Conservation (phyloP, 2,329 filamentous ascomycete genomes). For the Lasiodiplodia theobromae region DNA sequence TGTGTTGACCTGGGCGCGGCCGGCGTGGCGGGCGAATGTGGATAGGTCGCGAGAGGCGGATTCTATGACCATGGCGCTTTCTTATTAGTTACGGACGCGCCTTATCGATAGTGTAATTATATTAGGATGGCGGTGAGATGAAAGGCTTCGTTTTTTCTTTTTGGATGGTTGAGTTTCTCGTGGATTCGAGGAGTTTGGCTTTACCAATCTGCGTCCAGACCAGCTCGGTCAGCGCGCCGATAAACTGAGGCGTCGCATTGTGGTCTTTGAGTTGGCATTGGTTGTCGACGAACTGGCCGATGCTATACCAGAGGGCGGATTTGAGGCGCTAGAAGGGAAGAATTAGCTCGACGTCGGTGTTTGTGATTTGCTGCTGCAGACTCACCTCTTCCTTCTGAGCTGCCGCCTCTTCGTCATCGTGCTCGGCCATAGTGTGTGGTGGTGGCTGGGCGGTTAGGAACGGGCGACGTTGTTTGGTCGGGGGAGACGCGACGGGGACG, state of each 20-base stretch:
- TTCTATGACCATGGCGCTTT: not conserved
- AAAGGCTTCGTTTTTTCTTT: not conserved
- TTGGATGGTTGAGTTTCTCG: constrained; percentile 20
- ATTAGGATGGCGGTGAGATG: not conserved
- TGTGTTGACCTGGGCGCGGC: constrained; percentile 78
- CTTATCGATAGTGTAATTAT: constrained; percentile 34
- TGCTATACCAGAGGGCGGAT: constrained; percentile 51
- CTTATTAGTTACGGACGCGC: not conserved
- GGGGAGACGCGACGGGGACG: constrained; percentile 25
- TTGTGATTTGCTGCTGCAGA: not conserved
- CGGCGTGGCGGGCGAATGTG: constrained; percentile 72
- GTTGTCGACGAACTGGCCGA: constrained; percentile 77
- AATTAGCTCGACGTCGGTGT: not conserved
- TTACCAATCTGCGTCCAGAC: constrained; percentile 86
- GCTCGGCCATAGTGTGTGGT: constrained; percentile 19
- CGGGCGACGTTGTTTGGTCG: constrained; percentile 2
- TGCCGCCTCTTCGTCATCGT: constrained; percentile 35
- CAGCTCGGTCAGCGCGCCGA: constrained; percentile 77
- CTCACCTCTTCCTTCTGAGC: constrained; percentile 44
- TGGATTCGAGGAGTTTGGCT: constrained; percentile 31
- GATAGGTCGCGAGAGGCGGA: constrained; percentile 66
- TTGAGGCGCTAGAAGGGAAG: constrained; percentile 53
- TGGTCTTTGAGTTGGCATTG: constrained; percentile 75
- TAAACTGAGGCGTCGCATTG: constrained; percentile 92
- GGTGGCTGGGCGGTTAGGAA: not conserved